phyloP scores from a whole-genome alignment of 257 asterid genomes.

The Rauvolfia tetraphylla region DNA sequence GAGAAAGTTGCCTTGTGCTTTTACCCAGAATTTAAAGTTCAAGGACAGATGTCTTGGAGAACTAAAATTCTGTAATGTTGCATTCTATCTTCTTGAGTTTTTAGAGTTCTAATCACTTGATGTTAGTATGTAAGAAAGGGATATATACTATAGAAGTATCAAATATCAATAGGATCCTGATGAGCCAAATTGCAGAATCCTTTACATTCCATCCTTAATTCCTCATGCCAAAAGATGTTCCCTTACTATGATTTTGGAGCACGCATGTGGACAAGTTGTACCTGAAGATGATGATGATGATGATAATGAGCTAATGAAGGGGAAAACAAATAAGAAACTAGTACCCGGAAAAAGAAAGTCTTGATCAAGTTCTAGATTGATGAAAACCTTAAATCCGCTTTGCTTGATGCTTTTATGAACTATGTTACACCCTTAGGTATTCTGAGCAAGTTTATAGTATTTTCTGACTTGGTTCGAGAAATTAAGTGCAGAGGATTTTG shows the following conservation, averaged over 20 bases:
- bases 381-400: not conserved
- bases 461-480: not conserved
- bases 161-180: not conserved
- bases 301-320: not conserved
- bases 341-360: not conserved
- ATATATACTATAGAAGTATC: not conserved
- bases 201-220: not conserved
- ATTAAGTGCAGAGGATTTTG: not conserved
- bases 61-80: not conserved
- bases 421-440: not conserved
- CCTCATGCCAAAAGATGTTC: not conserved
- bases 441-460: not conserved
- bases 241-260: not conserved
- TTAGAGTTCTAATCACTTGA: not conserved
- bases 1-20: not conserved
- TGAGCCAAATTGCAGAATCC: not conserved
- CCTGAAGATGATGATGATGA: not conserved
- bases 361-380: not conserved
- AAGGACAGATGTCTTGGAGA: not conserved
- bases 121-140: not conserved
- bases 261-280: not conserved
- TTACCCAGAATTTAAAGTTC: not conserved
- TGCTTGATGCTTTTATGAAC: not conserved
- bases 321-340: not conserved
- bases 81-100: not conserved